phyloP scores from a whole-genome alignment of 768 basidiomycete genomes.

The Agrocybe pediades region DNA sequence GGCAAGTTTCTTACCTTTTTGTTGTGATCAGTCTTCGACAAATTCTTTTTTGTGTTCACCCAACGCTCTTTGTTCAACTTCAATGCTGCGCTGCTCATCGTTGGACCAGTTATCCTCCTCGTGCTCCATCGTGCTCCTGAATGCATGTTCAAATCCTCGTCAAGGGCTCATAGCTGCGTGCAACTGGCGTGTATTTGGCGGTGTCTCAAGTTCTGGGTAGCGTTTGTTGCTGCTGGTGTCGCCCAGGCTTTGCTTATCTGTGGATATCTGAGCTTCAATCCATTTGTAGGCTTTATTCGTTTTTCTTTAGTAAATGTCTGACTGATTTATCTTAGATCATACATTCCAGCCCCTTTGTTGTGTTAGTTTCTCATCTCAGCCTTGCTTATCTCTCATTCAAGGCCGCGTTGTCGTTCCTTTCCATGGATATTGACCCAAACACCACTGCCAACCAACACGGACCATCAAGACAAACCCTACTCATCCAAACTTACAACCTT shows the following conservation, averaged over 20 bases:
- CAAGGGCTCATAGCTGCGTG: neutral
- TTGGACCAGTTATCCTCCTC: conserved; percentile 53
- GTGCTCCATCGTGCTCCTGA: neutral
- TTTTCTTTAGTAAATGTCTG: neutral
- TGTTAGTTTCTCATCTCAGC: conserved; percentile 45
- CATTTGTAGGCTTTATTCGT: conserved; percentile 4
- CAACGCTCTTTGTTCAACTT: conserved; percentile 44
- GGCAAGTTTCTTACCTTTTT: neutral
- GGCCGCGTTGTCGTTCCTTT: too few relatives aligned
- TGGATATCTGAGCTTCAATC: conserved; percentile 45
- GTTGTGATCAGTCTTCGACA: conserved; percentile 53
- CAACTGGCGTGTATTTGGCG: neutral
- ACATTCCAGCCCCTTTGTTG: conserved; percentile 45
- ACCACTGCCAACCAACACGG: neutral
- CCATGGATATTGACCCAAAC: too few relatives aligned
- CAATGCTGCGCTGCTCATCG: conserved; percentile 55
- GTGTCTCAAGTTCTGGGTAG: conserved; percentile 50
- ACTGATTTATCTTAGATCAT: conserved; percentile 13
- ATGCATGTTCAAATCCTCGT: neutral
- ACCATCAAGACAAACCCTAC: neutral
- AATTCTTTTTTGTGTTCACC: conserved; percentile 50
- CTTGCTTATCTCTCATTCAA: conserved; percentile 47
- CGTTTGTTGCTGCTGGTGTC: conserved; percentile 29
- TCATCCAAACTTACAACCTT: conserved; percentile 54
- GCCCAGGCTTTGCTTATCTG: neutral